phyloP scores from a whole-genome alignment of 805 yeast genomes.

The Kuraishia hungarica region DNA sequence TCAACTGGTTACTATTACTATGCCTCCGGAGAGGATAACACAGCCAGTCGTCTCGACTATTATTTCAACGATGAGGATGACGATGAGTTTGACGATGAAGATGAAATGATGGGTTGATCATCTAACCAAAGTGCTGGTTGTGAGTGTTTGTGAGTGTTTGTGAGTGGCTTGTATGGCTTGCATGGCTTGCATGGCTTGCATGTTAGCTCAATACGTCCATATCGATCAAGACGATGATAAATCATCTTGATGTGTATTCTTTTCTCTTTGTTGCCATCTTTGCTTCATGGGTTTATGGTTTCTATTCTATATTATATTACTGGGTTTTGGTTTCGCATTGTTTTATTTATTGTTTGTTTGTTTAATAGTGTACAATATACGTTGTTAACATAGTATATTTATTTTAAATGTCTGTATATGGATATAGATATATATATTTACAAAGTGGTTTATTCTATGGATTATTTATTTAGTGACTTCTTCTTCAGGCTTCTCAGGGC shows the following conservation, averaged over 20 bases:
- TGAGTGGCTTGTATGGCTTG: no score
- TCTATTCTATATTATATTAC: no score
- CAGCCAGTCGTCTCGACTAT: conserved; percentile 3
- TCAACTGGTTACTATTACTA: background rate
- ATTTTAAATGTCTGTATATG: background rate
- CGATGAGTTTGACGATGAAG: conserved; percentile 2
- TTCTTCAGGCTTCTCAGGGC: no score
- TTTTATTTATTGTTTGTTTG: background rate
- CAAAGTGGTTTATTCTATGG: no score
- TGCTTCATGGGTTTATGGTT: background rate
- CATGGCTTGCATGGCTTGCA: no score
- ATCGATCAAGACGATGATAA: no score
- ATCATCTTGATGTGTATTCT: background rate
- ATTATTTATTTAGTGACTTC: no score
- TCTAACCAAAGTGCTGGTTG: no score
- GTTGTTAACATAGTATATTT: background rate
- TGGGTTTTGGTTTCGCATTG: background rate
- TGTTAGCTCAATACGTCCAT: no score
- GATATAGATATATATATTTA: background rate
- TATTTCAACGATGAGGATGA: conserved; percentile 5
- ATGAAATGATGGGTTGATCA: background rate
- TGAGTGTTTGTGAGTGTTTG: no score
- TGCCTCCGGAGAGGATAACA: conserved; percentile 1
- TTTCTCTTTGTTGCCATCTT: background rate
- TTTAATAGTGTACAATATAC: background rate